Base-by-base conservation (phyloP, 352 stramenopile genomes). In the Phytophthora agathidicida region DNA sequence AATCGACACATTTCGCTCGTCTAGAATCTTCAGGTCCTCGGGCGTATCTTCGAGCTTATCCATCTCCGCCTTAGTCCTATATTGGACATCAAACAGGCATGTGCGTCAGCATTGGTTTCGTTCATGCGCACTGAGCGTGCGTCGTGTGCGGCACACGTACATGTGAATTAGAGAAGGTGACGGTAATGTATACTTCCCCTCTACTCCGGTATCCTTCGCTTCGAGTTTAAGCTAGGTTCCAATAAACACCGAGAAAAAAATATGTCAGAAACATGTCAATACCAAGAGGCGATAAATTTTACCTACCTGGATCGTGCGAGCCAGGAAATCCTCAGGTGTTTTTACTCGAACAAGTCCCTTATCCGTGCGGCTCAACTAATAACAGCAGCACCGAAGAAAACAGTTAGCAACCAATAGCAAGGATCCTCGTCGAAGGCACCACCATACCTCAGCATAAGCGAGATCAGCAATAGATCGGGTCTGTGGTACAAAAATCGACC, bases 311-410 rank as follows among this genome's bases (percentile, higher is more conserved):
- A 96, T 80, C 3, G 86, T 94, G 11, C 86, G 80, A 11, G 71
- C 59, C 17, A 92, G 59, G 43, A 93, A 93, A 27, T 94, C 81
- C 17, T 96, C 86, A 11, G 86, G 86, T 1, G 73, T 71, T 54
- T 91, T 91, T 6, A 91, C 77, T 14, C 79, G 83, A 22, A 94
- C 81, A 33, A 94, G 58, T 10, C 86, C 84, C 45, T 88, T 89
- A 5, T 91, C 84, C 36, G 84, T 96, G 36, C 86, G 84, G 42
- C 77, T 91, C 43, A 95, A 51, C 84, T 95, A 58, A 14, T 10
- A 53, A 8, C 11, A 43, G 39, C 14, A 41, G 13, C 10, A 51
- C 30, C 11, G 31, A 32, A 28, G 13, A 10, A 24, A 48, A 37
- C 20, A 27, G 38, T 47, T 39, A 58, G 48, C 7, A 60, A 5